Percentiles rank a stretch among this genome's conserved stretches.
Conservation (phyloP, 495 filamentous ascomycete species). For the Cladorrhinum samala region DNA sequence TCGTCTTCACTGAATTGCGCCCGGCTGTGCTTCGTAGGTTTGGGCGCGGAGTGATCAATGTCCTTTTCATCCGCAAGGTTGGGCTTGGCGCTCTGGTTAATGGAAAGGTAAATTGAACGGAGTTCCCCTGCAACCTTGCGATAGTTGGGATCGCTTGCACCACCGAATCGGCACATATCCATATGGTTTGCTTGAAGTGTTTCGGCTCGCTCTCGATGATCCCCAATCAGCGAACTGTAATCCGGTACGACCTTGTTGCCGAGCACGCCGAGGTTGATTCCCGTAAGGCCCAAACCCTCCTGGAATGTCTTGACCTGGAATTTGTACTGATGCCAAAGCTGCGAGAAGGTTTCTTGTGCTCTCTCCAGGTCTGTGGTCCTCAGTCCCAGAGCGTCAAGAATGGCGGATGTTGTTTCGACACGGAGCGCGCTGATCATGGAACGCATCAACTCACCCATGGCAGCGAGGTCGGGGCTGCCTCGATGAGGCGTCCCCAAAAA, state of each 20-base stretch:
- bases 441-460: constrained; percentile 7
- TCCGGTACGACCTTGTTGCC: constrained; percentile 26
- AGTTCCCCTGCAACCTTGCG: constrained; percentile 18
- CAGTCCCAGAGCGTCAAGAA: constrained; percentile 10
- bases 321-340: constrained; percentile 12
- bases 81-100: too few relatives aligned
- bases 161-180: constrained; percentile 26
- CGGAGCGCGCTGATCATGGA: constrained; percentile 2
- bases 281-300: constrained; percentile 12
- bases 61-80: too few relatives aligned
- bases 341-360: constrained; percentile 13
- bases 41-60: too few relatives aligned
- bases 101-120: constrained; percentile 2
- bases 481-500: constrained; percentile 40
- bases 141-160: constrained; percentile 19
- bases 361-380: constrained; percentile 12
- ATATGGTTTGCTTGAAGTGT: constrained; percentile 23
- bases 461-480: constrained; percentile 17
- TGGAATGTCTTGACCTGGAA: constrained; percentile 21
- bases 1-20: neutral
- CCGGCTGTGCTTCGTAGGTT: too few relatives aligned
- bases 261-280: constrained; percentile 5
- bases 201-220: constrained; percentile 19
- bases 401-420: constrained; percentile 5
- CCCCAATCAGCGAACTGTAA: constrained; percentile 22